Evolutionary conservation across 2,329 filamentous ascomycete species (phyloP).

Genomic region (Fusarium anguioides): DNA sequence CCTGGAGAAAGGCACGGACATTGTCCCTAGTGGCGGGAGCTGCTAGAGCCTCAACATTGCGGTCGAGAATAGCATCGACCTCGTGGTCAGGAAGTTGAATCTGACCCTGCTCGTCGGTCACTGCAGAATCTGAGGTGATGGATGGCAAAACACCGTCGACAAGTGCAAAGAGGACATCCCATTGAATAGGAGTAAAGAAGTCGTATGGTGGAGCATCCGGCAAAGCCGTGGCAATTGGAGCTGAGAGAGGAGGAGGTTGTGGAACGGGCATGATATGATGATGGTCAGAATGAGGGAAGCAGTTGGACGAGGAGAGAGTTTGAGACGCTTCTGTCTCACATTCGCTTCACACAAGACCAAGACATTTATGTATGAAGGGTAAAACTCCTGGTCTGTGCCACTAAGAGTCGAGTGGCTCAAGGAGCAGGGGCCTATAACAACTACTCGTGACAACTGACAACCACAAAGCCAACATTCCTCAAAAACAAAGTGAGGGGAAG

Average conservation of each 20-base stretch:
- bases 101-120: slow-evolving; percentile 54
- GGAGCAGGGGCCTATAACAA: not conserved
- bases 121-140: slow-evolving; percentile 58
- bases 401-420: not conserved
- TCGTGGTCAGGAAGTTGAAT: slow-evolving; percentile 61
- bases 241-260: slow-evolving; percentile 18
- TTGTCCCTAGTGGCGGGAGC: slow-evolving; percentile 55
- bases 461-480: not conserved
- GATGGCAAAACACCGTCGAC: slow-evolving; percentile 71
- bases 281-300: slow-evolving; percentile 14
- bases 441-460: slow-evolving; percentile 1
- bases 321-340: slow-evolving; percentile 32
- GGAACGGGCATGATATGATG: slow-evolving; percentile 30
- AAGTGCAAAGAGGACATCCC: slow-evolving; percentile 64
- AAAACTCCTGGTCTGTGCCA: slow-evolving; percentile 28
- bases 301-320: slow-evolving; percentile 21
- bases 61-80: slow-evolving; percentile 59
- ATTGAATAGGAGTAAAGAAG: slow-evolving; percentile 62
- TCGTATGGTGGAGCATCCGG: slow-evolving; percentile 45
- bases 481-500: slow-evolving; percentile 29
- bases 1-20: slow-evolving; percentile 64
- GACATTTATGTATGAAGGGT: slow-evolving; percentile 22
- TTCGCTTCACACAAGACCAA: slow-evolving; percentile 31
- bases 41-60: slow-evolving; percentile 51
- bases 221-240: slow-evolving; percentile 39